These are phyloP conservation scores for Aegilops bicornis DNA, from an alignment of 176 grass and related monocot genomes.

Conservation along the genomic window DNA sequence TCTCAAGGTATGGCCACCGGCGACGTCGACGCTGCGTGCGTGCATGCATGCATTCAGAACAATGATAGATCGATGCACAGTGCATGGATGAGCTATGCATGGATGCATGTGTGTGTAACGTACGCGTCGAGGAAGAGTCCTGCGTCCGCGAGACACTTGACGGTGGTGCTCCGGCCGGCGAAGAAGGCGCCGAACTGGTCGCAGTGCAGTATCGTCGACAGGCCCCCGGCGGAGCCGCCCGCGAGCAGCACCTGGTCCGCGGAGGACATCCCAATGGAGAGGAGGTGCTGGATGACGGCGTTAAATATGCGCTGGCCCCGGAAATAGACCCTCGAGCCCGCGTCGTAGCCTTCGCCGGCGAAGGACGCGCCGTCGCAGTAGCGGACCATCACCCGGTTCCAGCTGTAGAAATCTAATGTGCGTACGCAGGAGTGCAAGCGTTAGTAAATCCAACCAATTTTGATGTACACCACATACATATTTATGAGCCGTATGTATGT, in stretches of 20 bases:
- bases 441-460: background rate
- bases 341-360: slow-evolving; percentile 65
- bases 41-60: background rate
- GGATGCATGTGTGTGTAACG: background rate
- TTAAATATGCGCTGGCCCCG: slow-evolving; percentile 82
- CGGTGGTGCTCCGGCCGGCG: slow-evolving; percentile 26
- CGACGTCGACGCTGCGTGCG: slow-evolving; percentile 61
- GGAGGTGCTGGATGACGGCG: slow-evolving; percentile 54
- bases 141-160: slow-evolving; percentile 88
- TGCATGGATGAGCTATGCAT: background rate
- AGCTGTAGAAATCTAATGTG: slow-evolving; percentile 80
- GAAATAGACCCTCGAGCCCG: slow-evolving; percentile 53
- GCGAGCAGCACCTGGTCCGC: slow-evolving; percentile 53
- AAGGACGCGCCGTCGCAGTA: slow-evolving; percentile 95
- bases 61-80: background rate
- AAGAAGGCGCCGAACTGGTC: slow-evolving; percentile 73
- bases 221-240: slow-evolving; percentile 78
- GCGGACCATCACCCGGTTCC: slow-evolving; percentile 77
- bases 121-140: slow-evolving; percentile 95
- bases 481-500: background rate
- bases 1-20: slow-evolving; percentile 48
- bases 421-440: background rate
- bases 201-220: slow-evolving; percentile 71
- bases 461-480: too few relatives aligned
- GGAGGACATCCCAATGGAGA: slow-evolving; percentile 74